Evolutionary conservation across 805 yeast species (phyloP), one percentile per base, ranked within the genome.

Genomic region (Yarrowia keelungensis): DNA sequence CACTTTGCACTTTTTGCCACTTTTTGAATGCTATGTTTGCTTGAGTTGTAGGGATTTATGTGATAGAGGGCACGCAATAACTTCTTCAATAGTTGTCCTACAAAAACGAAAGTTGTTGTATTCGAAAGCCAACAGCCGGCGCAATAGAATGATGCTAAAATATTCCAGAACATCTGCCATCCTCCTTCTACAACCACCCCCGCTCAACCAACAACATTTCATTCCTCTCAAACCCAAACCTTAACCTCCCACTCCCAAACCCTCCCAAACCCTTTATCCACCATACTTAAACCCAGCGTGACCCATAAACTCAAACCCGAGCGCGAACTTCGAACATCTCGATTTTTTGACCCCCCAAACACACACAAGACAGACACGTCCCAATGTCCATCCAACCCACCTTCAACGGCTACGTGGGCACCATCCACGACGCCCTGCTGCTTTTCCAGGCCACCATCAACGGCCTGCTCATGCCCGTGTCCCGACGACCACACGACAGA

Each of bases 371-470:
- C 32, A 26, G 32, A 38, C 39, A 10, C 39, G 12, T 38, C 39
- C 64, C 32, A 42, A 72, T 72, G 75, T 70, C 67, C 62, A 69
- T 74, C 56, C 77, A 75, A 71, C 91, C 95, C 3, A 87, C 93
- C 2, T 89, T 84, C 75, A 79, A 79, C 67, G 95, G 97, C 5
- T 92, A 88, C 74, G 89, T 93, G 51, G 89, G 89, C 15, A 86
- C 92, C 39, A 90, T 96, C 26, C 86, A 86, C 69, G 98, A 93
- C 76, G 97, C 97, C 0, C 80, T 93, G 61, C 76, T 91, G 4
- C 83, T 93, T 8, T 85, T 93, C 58, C 97, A 93, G 75, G 93
- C 91, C n/a, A 87, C 89, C 10, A 75, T 91, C 35, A 84, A 86
- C 67, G 86, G 87, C 35, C 81, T 81, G 61, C 79, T 92, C 12